A percentile compares a stretch with the other conserved stretches of the same genome.
These are phyloP conservation scores for Marasmius fiardii DNA, from an alignment of 1,284 basidiomycete genomes.

Conservation along the genomic window DNA sequence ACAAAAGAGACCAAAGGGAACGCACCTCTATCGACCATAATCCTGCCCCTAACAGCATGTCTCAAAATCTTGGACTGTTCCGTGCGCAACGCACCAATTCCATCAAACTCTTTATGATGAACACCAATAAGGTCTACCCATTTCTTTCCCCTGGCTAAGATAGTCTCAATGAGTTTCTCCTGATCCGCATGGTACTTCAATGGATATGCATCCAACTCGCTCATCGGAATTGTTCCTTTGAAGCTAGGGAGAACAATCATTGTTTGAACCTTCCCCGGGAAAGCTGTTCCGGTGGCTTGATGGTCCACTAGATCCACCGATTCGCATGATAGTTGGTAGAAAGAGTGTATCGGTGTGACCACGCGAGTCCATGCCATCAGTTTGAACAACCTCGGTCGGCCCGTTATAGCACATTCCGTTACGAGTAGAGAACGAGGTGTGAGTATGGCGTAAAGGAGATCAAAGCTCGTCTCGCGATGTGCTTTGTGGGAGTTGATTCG, in stretches of 20 bases:
- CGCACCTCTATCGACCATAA: conserved; percentile 55
- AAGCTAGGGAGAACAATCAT: conserved; percentile 37
- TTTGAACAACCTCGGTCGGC: conserved; percentile 45
- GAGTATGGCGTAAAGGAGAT: conserved; percentile 50
- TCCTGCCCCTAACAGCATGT: conserved; percentile 37
- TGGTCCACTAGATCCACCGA: conserved; percentile 45
- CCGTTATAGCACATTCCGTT: conserved; percentile 48
- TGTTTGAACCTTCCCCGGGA: conserved; percentile 38
- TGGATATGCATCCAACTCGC: conserved; percentile 46
- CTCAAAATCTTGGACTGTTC: conserved; percentile 27
- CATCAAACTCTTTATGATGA: conserved; percentile 54
- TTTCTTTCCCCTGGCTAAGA: conserved; percentile 47
- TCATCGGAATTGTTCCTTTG: conserved; percentile 47
- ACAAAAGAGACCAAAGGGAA: neutral
- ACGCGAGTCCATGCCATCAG: conserved; percentile 34
- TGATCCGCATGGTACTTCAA: conserved; percentile 43
- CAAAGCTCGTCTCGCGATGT: conserved; percentile 53
- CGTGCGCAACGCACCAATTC: conserved; percentile 38
- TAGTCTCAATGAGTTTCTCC: conserved; percentile 29
- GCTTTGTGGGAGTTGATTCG: conserved; percentile 42
- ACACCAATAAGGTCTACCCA: conserved; percentile 48
- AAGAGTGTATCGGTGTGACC: conserved; percentile 25
- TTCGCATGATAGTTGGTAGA: conserved; percentile 41
- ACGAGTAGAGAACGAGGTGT: conserved; percentile 47
- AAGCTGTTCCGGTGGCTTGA: conserved; percentile 26